Base-by-base conservation (phyloP, 1,284 basidiomycete species). In the Austroboletus rostrupii region DNA sequence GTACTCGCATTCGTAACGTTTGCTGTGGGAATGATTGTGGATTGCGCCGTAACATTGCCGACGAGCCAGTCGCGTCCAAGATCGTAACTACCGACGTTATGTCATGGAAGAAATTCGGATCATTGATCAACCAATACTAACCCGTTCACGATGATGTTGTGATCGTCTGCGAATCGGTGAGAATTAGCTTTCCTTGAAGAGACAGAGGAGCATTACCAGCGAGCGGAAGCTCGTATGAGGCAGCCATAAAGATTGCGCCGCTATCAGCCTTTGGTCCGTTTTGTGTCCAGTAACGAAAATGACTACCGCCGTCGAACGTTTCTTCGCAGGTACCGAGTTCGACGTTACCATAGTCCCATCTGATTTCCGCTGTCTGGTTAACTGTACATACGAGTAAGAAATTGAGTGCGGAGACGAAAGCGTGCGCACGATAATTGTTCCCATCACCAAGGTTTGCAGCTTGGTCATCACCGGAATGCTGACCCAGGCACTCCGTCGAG, bases 241-340 rank as follows among this genome's bases (percentile, higher is more conserved):
- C 72, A 1, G 90, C 93, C 71, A 97, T 74, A 66, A 97, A 97
- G 50, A 89, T 77, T 8, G 93, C 92, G 26, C 85, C 80, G 52
- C 85, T 87, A 56, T 89, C 74, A 2, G 73, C 80, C 10, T 70
- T 53, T 3, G 74, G 69, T 0, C 86, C 88, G 53, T 88, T 76
- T 69, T 97, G 93, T 1, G 78, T 67, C 90, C 91, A 98, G 69
- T 94, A 95, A 23, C 95, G 81, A 66, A 95, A 84, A 64, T 98
- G 95, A 60, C 90, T 82, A 6, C 95, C 95, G 12, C 95, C 95
- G 54, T 89, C 61, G 44, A 97, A 79, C 3, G 90, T 90, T 70
- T 98, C 92, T 57, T 77, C 73, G 65, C 92, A 93, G 2, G 90
- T 81, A 0, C 92, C 92, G 16, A 92, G 67, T 48, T 81, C 71